Evolutionary conservation across 495 filamentous ascomycete species (phyloP), one percentile per base, ranked within the genome.

Genomic region (Daldinia caldariorum): DNA sequence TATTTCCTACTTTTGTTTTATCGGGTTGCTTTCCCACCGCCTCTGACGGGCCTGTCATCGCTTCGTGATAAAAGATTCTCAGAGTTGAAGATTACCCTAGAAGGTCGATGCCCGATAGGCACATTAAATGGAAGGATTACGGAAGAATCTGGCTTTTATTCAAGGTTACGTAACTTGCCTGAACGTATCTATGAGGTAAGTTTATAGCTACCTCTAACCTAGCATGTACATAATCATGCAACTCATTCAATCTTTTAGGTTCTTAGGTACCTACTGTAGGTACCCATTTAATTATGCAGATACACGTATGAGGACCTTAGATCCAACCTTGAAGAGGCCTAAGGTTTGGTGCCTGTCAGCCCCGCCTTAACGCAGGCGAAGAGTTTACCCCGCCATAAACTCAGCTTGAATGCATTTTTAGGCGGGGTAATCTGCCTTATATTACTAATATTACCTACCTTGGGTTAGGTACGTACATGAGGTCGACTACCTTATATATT

Each of bases 381-480:
- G 58, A 35, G 13, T 9, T 56, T 56, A 62, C 65, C 65, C 69
- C 69, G 67, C 72, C 62, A 75, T 72, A 65, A 61, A 65, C 61
- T 61, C 61, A 65, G 26, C 26, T n/a, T n/a, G n/a, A n/a, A n/a
- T n/a, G n/a, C n/a, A n/a, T 35, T 35, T 35, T 7, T 35, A 35
- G 34, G 34, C 34, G 34, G 34, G 34, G 34, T 35, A 26, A 26
- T 26, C 26, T 26, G 26, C 26, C 12, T 37, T 38, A 38, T 8
- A 5, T 38, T n/a, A n/a, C n/a, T n/a, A n/a, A n/a, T n/a, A n/a
- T n/a, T n/a, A n/a, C n/a, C n/a, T n/a, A n/a, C n/a, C n/a, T n/a
- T n/a, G n/a, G n/a, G n/a, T n/a, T 38, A 38, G 7, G 7, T 38
- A 38, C 37, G 2, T 38, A 38, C n/a, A n/a, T n/a, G n/a, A n/a